Conservation (phyloP, 2,329 filamentous ascomycete species). For the Aspergillus tanneri region DNA sequence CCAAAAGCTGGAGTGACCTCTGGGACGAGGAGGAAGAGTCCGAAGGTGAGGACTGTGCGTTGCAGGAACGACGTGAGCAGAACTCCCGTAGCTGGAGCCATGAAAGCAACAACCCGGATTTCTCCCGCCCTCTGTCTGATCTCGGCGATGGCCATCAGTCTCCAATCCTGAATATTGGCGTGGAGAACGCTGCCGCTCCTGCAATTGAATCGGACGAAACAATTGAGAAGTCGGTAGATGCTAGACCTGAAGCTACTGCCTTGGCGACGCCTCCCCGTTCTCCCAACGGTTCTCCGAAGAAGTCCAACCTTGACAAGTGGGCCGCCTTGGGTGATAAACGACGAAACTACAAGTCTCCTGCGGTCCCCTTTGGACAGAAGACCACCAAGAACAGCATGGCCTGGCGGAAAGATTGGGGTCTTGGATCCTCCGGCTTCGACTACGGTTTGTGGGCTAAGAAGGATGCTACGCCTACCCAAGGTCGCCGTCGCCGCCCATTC, state of each 20-base stretch:
- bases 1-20: slow-evolving; percentile 99
- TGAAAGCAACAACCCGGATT: slow-evolving; percentile 60
- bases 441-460: slow-evolving; percentile 37
- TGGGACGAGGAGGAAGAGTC: slow-evolving; percentile 86
- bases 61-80: slow-evolving; percentile 60
- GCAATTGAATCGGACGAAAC: slow-evolving; percentile 18
- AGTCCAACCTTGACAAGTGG: slow-evolving; percentile 73
- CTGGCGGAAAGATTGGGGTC: slow-evolving; percentile 46
- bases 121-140: slow-evolving; percentile 50
- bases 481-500: slow-evolving; percentile 41
- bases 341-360: slow-evolving; percentile 61
- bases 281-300: slow-evolving; percentile 62
- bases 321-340: slow-evolving; percentile 80
- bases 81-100: slow-evolving; percentile 79
- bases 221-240: slow-evolving; percentile 53
- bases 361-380: slow-evolving; percentile 52
- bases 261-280: slow-evolving; percentile 39
- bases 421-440: slow-evolving; percentile 39
- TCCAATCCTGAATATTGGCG: slow-evolving; percentile 51
- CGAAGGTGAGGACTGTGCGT: slow-evolving; percentile 59
- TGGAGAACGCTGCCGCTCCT: slow-evolving; percentile 35
- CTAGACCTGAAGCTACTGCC: slow-evolving; percentile 59
- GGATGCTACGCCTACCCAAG: slow-evolving; percentile 27
- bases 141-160: slow-evolving; percentile 57
- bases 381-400: slow-evolving; percentile 44